Percentiles rank a stretch among this genome's conserved stretches.
phyloP scores from a whole-genome alignment of 2,329 filamentous ascomycete genomes.

The Exophiala mesophila region DNA sequence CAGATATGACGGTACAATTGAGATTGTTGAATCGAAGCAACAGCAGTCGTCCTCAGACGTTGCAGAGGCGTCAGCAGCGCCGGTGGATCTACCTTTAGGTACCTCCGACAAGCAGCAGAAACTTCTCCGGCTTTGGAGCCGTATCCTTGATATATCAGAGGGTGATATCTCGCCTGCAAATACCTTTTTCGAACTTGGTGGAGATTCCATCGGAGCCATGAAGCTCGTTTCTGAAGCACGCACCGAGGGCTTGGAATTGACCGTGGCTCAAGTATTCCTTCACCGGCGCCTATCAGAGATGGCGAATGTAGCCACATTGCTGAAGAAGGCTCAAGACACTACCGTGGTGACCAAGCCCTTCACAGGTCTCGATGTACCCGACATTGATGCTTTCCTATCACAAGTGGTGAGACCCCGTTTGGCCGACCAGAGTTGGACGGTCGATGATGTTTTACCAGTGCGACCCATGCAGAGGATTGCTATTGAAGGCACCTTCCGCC shows the following conservation, averaged over 20 bases:
- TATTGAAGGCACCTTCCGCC: conserved; percentile 52
- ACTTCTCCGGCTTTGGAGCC: conserved; percentile 47
- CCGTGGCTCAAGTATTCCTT: conserved; percentile 26
- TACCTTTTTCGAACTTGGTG: conserved; percentile 30
- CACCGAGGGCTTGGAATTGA: conserved; percentile 19
- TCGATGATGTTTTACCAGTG: conserved; percentile 55
- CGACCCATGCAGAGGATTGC: conserved; percentile 57
- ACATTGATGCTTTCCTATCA: conserved; percentile 43
- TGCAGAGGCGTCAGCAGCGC: not conserved
- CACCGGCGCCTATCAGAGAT: conserved; percentile 47
- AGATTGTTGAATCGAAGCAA: not conserved
- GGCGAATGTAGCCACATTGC: conserved; percentile 46
- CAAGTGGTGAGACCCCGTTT: conserved; percentile 48
- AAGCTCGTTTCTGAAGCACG: conserved; percentile 24
- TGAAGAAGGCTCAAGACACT: conserved; percentile 5
- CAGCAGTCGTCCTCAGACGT: not conserved
- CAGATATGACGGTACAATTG: not conserved
- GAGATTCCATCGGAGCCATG: conserved; percentile 30
- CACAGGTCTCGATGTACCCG: conserved; percentile 42
- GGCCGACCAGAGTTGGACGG: conserved; percentile 46
- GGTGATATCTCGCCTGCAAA: conserved; percentile 22
- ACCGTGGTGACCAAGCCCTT: conserved; percentile 42
- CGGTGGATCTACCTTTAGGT: not conserved
- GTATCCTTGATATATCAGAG: conserved; percentile 42
- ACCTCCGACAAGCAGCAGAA: conserved; percentile 21